Base-by-base conservation (phyloP, 2,329 filamentous ascomycete genomes). In the Epichloe glyceriae region DNA sequence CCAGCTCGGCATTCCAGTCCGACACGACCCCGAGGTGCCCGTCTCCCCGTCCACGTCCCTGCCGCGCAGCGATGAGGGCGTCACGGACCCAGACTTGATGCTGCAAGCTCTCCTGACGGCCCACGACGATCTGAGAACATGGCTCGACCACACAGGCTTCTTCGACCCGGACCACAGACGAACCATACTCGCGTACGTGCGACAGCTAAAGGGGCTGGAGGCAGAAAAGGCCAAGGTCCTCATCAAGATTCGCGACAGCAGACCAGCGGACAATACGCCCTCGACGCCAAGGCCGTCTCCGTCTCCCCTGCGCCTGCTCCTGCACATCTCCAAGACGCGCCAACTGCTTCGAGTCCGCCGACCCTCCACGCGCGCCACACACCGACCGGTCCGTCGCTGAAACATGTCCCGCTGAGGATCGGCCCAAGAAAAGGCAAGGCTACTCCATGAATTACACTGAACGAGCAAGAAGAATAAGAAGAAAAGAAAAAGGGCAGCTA, bases 131-230 rank as follows among this genome's bases (percentile, higher is more conserved):
- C 40, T 62, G 26, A 42, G 37, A n/a, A 51, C 58, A 14, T 62
- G 60, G 61, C 53, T 62, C 14, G 46, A 58, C n/a, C 50, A 61
- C 26, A 62, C 61, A 2, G 46, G 59, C 17, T 62, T 51, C 49
- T 60, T 58, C 45, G 55, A 62, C 42, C 2, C 39, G 11, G 44
- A 47, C 4, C 49, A 59, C 35, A 56, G 60, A 17, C 50, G 45
- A 4, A 53, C 49, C 10, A 49, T 56, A 1, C 52, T 62, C 33
- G 30, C 50, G 4, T 37, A 47, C 3, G 40, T 59, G 38, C 50
- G 54, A 33, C 53, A 55, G 33, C 53, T 61, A 3, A 49, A 49
- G 12, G 46, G 40, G 8, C 50, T 61, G 15, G 56, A 62, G 8
- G 53, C 54, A 12, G 56, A 60, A 47, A 54, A 54, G n/a, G 46